phyloP scores from a whole-genome alignment of 108 stramenopile species.

The Nitzschia sp. region DNA sequence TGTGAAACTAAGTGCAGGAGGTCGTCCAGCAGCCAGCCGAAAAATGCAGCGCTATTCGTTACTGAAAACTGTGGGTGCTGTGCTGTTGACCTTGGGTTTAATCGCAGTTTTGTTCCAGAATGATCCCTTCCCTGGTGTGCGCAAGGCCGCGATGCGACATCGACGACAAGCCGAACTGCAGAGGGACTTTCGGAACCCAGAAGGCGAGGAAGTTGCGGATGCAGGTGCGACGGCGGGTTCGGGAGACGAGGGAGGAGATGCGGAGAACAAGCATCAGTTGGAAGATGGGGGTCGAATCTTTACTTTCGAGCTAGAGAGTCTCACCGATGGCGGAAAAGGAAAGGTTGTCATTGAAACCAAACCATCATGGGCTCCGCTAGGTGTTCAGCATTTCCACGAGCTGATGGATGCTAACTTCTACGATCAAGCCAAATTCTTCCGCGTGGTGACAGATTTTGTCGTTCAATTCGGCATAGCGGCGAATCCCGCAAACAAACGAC shows the following conservation, averaged over 20 bases:
- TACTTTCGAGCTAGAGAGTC: conserved; percentile 26
- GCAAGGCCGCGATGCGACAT: conserved; percentile 28
- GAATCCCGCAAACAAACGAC: conserved; percentile 50
- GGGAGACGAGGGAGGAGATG: conserved; percentile 1
- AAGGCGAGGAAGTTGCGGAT: background rate
- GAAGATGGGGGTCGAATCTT: conserved; percentile 13
- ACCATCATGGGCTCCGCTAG: conserved; percentile 79
- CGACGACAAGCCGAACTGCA: conserved; percentile 17
- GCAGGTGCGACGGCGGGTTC: background rate
- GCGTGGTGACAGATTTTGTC: conserved; percentile 76
- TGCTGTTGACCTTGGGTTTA: conserved; percentile 17
- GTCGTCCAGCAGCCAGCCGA: background rate
- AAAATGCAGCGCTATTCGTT: conserved; percentile 32
- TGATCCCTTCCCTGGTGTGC: conserved; percentile 37
- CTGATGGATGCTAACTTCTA: conserved; percentile 64
- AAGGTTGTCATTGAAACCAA: conserved; percentile 49
- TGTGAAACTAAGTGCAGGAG: conserved; percentile 21
- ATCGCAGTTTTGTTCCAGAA: conserved; percentile 13
- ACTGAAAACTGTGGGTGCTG: conserved; percentile 15
- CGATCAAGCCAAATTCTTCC: conserved; percentile 68
- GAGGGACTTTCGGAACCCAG: conserved; percentile 7
- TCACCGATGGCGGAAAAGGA: conserved; percentile 40
- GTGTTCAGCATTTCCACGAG: conserved; percentile 66
- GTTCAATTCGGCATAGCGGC: conserved; percentile 87
- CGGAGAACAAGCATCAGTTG: background rate